Evolutionary conservation across 2,329 filamentous ascomycete genomes (phyloP).

Genomic region (Raffaelea albimanens): DNA sequence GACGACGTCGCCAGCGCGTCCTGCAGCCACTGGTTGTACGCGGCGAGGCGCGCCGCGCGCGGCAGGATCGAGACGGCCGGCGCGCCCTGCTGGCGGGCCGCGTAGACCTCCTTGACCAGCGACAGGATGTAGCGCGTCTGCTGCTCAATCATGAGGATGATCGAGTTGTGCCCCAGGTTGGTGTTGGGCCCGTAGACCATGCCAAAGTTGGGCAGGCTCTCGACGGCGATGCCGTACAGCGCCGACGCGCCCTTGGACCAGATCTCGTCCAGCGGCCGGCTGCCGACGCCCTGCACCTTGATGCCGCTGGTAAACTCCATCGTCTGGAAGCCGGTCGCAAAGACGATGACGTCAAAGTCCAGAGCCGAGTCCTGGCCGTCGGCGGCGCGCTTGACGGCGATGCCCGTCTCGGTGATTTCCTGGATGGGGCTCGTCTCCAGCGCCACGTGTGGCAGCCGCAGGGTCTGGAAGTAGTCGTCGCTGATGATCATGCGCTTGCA

Average conservation of each 20-base stretch:
- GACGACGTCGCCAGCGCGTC: neutral
- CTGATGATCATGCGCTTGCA: neutral
- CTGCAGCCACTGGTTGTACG: neutral
- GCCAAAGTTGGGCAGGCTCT: neutral
- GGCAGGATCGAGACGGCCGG: neutral
- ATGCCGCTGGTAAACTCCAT: neutral
- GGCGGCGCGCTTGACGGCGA: neutral
- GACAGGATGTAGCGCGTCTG: neutral
- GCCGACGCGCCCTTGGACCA: neutral
- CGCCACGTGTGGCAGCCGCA: neutral
- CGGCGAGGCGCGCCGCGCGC: neutral
- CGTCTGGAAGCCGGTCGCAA: neutral
- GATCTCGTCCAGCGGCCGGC: neutral
- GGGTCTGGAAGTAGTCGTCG: neutral
- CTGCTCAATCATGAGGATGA: neutral
- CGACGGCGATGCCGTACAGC: neutral
- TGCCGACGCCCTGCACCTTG: neutral
- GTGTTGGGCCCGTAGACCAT: neutral
- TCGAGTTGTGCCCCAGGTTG: neutral
- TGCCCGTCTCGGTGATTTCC: neutral
- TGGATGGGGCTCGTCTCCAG: neutral
- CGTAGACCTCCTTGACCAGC: neutral
- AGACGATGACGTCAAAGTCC: neutral
- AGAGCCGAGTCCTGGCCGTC: neutral
- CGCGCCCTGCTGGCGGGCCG: neutral